phyloP scores from a whole-genome alignment of 805 yeast genomes.

The Saturnispora hagleri region DNA sequence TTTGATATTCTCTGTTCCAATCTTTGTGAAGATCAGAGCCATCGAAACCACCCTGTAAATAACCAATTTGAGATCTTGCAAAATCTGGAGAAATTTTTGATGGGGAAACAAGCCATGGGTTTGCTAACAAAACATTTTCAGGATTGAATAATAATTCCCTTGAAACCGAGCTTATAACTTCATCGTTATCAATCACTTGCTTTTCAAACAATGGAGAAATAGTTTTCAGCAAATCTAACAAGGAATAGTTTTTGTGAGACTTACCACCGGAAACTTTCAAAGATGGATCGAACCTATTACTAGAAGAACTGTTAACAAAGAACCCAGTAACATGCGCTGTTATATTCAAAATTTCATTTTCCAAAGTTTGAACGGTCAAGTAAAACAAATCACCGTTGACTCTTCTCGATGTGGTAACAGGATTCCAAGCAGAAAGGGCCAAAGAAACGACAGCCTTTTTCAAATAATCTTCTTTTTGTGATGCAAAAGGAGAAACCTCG shows the following conservation, averaged over 20 bases:
- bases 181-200: conserved; percentile 44
- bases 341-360: conserved; percentile 68
- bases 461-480: conserved; percentile 26
- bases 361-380: conserved; percentile 66
- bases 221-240: conserved; percentile 51
- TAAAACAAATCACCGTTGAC: conserved; percentile 74
- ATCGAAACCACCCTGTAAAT: conserved; percentile 46
- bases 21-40: conserved; percentile 56
- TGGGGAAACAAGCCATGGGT: conserved; percentile 66
- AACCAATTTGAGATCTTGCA: conserved; percentile 49
- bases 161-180: conserved; percentile 33
- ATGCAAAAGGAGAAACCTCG: conserved; percentile 19
- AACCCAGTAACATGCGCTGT: conserved; percentile 78
- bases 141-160: conserved; percentile 56
- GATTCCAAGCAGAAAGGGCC: conserved; percentile 72
- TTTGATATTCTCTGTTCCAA: conserved; percentile 88
- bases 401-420: conserved; percentile 58
- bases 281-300: conserved; percentile 61
- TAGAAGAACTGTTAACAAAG: conserved; percentile 61
- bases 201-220: conserved; percentile 55
- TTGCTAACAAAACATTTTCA: conserved; percentile 46
- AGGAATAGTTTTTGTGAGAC: conserved; percentile 30
- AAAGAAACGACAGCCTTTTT: conserved; percentile 47
- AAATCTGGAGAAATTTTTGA: conserved; percentile 37
- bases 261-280: conserved; percentile 25